Evolutionary conservation across 352 stramenopile genomes (phyloP).

Genomic region (Aphanomyces invadans): DNA sequence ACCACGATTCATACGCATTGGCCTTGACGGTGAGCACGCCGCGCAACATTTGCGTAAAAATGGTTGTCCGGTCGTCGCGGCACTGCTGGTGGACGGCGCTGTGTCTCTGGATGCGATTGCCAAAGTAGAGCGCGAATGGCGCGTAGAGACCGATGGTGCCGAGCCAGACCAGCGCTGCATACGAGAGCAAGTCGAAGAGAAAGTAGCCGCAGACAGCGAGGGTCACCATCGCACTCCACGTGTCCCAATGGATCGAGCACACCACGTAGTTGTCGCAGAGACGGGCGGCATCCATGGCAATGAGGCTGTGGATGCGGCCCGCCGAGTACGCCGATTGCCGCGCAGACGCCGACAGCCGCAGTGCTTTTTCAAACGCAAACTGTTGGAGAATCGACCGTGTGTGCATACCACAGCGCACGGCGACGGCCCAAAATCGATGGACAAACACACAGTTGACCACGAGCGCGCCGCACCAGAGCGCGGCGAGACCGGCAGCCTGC

Average conservation of each 20-base stretch:
- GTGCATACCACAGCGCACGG: constrained; percentile 21
- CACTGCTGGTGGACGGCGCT: neutral
- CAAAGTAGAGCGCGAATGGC: neutral
- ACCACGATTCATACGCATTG: neutral
- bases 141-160: neutral
- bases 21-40: constrained; percentile 10
- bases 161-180: constrained; percentile 8
- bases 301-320: neutral
- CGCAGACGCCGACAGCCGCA: neutral
- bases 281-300: neutral
- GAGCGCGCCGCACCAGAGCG: constrained; percentile 2
- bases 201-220: neutral
- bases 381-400: constrained; percentile 17
- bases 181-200: neutral
- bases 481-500: neutral
- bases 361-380: constrained; percentile 7
- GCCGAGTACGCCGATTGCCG: neutral
- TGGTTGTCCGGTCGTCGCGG: neutral
- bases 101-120: neutral
- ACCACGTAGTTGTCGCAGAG: constrained; percentile 13
- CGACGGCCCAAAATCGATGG: constrained; percentile 22
- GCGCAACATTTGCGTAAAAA: neutral
- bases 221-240: constrained; percentile 8
- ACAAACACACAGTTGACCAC: constrained; percentile 9
- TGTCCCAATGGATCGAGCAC: constrained; percentile 19